Conservation (phyloP, 2,329 filamentous ascomycete species). For the Beauveria sp. region DNA sequence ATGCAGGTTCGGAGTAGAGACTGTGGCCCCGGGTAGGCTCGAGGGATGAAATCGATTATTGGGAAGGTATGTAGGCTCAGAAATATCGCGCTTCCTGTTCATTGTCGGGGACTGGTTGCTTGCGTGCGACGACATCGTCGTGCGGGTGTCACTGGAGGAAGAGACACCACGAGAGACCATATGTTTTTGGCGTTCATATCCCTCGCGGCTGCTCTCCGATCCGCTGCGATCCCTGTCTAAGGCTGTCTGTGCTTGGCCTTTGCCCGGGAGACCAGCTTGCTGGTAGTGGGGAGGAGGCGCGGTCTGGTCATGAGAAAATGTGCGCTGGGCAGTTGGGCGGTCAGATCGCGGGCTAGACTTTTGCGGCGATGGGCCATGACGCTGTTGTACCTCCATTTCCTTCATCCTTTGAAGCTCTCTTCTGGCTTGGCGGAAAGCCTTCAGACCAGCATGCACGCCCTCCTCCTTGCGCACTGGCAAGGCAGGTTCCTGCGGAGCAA, state of each 20-base stretch:
- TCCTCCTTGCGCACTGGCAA: conserved; percentile 30
- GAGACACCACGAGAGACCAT: background rate
- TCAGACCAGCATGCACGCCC: conserved; percentile 42
- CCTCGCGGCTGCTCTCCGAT: conserved; percentile 45
- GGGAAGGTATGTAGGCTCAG: conserved; percentile 39
- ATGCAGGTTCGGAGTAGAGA: conserved; percentile 32
- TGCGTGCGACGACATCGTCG: background rate
- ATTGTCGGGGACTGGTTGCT: conserved; percentile 31
- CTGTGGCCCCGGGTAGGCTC: conserved; percentile 25
- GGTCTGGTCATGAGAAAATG: conserved; percentile 37
- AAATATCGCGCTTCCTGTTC: conserved; percentile 38
- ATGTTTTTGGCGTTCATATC: conserved; percentile 27
- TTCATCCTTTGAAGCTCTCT: conserved; percentile 49
- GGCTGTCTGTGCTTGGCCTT: conserved; percentile 22
- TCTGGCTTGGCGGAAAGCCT: conserved; percentile 50
- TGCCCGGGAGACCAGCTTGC: conserved; percentile 27
- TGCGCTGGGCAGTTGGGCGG: conserved; percentile 22
- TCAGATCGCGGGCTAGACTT: conserved; percentile 15
- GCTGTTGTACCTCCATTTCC: conserved; percentile 42
- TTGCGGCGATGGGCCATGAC: conserved; percentile 27
- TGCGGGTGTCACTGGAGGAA: conserved; percentile 26
- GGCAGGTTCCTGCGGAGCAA: background rate
- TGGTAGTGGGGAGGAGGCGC: conserved; percentile 39
- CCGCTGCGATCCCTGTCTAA: conserved; percentile 47
- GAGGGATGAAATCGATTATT: conserved; percentile 27